phyloP scores from a whole-genome alignment of 306 rosid species.

The Vigna hirtella region DNA sequence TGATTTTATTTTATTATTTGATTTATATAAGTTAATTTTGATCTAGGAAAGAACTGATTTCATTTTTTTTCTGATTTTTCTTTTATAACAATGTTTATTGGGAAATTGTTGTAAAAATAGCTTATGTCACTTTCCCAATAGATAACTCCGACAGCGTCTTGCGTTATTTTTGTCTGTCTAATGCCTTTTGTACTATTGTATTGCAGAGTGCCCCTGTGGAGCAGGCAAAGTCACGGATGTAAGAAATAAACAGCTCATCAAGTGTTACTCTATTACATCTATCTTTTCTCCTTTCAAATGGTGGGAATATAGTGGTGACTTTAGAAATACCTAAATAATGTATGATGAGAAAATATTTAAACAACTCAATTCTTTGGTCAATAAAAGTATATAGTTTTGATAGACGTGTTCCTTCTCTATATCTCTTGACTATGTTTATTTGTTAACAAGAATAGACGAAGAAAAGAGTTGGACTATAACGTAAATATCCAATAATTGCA shows the following conservation, averaged over 20 bases:
- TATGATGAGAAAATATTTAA: conserved; percentile 12
- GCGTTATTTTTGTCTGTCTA: conserved; percentile 28
- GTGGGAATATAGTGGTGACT: conserved; percentile 30
- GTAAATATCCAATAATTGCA: too few relatives aligned
- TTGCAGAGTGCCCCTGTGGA: conserved; percentile 55
- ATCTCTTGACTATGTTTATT: neutral
- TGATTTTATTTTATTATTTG: too few relatives aligned
- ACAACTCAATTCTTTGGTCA: conserved; percentile 20
- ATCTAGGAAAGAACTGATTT: too few relatives aligned
- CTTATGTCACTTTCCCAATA: neutral
- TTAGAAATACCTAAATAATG: conserved; percentile 17
- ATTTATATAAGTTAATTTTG: too few relatives aligned
- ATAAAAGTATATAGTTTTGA: conserved; percentile 23
- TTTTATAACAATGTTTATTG: too few relatives aligned
- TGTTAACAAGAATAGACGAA: neutral
- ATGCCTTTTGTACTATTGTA: conserved; percentile 37
- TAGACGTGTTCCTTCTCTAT: conserved; percentile 7
- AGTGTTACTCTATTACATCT: conserved; percentile 3
- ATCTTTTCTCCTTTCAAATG: conserved; percentile 22
- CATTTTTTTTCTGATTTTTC: too few relatives aligned
- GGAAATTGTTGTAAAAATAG: too few relatives aligned
- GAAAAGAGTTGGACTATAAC: neutral
- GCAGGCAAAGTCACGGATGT: conserved; percentile 51
- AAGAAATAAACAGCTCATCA: conserved; percentile 11
- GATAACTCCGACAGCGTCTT: neutral